Evolutionary conservation across 2,329 filamentous ascomycete species (phyloP), one percentile per base, ranked within the genome.

Genomic region (Neofusicoccum umdonicola): DNA sequence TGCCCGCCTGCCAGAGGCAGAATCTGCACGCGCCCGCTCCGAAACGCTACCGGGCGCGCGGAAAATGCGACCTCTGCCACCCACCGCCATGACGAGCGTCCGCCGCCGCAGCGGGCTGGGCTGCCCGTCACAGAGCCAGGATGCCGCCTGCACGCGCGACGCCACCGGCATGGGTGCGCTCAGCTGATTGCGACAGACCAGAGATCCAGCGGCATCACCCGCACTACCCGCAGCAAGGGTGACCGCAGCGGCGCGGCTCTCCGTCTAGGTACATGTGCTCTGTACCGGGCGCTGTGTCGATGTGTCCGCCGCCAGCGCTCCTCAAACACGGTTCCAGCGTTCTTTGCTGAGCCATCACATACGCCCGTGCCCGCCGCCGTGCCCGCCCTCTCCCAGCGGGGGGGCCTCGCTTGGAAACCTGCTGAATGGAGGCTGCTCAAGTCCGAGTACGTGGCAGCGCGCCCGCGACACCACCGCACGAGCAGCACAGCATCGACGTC

Each of bases 11-110:
- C 37, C 37, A 6, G 37, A 2, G 44, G 22, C 50, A 50, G 42
- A 31, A 50, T 50, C 62, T 64, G 62, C 62, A 64, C 44, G 51
- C 62, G n/a, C 42, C 62, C 62, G 62, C 44, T 64, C 51, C 62
- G 42, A 51, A 39, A 45, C 48, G 61, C 39, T 54, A 63, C 61
- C 47, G 35, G 58, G 44, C 58, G 35, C 45, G 45, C 58, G 58
- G 58, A 62, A 62, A 42, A 47, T 34, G 47, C 45, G 45, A 51
- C 58, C 45, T 50, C 47, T 62, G 50, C 17, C 51, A 11, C 17
- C 51, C 51, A 15, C 51, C 19, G 44, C 35, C 58, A 62, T 62
- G 58, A 62, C 58, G 58, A 62, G 58, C 57, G 42, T 61, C 57
- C 31, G 34, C 45, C 42, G 57, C 19, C 57, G 42, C 35, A n/a